These are phyloP conservation scores for Calvatia gigantea DNA, from an alignment of 768 basidiomycete genomes.

Conservation along the genomic window DNA sequence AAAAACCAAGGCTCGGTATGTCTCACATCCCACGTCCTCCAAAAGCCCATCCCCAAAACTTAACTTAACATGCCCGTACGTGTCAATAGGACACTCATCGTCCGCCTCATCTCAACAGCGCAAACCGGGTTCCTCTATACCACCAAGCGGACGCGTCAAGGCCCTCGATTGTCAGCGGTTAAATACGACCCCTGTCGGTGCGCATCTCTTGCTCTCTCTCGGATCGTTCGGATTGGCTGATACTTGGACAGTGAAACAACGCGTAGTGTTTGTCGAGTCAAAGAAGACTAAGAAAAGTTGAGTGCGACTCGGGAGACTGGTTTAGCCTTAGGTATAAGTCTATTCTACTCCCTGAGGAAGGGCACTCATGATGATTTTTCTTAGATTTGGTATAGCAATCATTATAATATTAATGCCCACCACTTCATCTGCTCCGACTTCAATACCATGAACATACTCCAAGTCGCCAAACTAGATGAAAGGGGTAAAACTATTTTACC, in stretches of 20 bases:
- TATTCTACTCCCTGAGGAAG: no score
- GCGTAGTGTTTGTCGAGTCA: conserved; percentile 78
- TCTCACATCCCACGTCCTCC: not conserved
- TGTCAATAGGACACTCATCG: conserved; percentile 68
- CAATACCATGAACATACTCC: no score
- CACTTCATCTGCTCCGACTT: no score
- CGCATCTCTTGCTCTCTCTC: conserved; percentile 17
- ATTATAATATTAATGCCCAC: no score
- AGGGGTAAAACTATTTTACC: no score
- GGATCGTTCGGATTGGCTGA: not conserved
- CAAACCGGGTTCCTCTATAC: conserved; percentile 93
- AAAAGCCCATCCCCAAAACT: not conserved
- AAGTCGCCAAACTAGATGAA: no score
- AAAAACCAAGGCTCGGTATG: conserved; percentile 60
- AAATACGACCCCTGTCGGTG: conserved; percentile 90
- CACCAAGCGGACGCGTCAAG: conserved; percentile 67
- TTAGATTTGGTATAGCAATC: no score
- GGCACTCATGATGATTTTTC: not conserved
- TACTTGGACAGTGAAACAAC: conserved; percentile 48
- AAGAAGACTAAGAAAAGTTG: conserved; percentile 64
- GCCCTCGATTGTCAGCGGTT: conserved; percentile 81
- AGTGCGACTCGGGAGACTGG: not conserved
- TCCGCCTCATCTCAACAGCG: conserved; percentile 87
- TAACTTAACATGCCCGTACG: not conserved
- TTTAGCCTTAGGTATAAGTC: no score